Conservation (phyloP, 805 yeast genomes). For the Wickerhamomyces rabaulensis region DNA sequence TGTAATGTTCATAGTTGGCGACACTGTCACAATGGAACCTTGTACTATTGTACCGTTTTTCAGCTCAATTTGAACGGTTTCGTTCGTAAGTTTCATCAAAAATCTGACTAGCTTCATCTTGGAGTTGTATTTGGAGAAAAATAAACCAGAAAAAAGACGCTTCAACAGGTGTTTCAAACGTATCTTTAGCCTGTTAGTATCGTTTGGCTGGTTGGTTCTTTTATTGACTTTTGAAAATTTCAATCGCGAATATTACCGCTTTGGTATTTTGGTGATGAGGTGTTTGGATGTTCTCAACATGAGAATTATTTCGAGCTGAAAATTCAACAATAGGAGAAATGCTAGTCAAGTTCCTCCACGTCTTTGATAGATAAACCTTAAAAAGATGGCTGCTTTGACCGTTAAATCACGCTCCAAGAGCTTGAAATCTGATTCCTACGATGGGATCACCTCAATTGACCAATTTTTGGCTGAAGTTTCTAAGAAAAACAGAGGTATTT, state of each 20-base stretch:
- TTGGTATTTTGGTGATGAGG: neutral
- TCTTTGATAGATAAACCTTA: no score
- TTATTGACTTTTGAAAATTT: neutral
- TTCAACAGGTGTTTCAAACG: no score
- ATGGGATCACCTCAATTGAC: slow-evolving; percentile 25
- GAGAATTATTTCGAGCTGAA: neutral
- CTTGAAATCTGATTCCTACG: slow-evolving; percentile 42
- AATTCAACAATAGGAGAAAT: neutral
- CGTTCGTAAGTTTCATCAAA: slow-evolving; percentile 78
- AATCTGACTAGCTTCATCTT: slow-evolving; percentile 66
- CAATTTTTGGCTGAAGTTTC: slow-evolving; percentile 41
- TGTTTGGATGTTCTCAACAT: neutral
- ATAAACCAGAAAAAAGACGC: no score
- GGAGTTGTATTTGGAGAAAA: no score
- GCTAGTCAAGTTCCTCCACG: no score
- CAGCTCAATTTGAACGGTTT: slow-evolving; percentile 84
- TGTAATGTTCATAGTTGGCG: slow-evolving; percentile 88
- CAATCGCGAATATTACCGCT: neutral
- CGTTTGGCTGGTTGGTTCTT: neutral
- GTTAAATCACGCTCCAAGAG: slow-evolving; percentile 59
- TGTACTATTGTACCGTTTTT: slow-evolving; percentile 85
- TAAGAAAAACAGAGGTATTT: slow-evolving; percentile 35
- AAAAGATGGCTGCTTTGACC: slow-evolving; percentile 24
- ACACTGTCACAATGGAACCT: slow-evolving; percentile 79
- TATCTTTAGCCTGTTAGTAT: neutral